Evolutionary conservation across 73 alveolate genomes (phyloP), one percentile per base, ranked within the genome.

Genomic region (Paramecium sonneborni): DNA sequence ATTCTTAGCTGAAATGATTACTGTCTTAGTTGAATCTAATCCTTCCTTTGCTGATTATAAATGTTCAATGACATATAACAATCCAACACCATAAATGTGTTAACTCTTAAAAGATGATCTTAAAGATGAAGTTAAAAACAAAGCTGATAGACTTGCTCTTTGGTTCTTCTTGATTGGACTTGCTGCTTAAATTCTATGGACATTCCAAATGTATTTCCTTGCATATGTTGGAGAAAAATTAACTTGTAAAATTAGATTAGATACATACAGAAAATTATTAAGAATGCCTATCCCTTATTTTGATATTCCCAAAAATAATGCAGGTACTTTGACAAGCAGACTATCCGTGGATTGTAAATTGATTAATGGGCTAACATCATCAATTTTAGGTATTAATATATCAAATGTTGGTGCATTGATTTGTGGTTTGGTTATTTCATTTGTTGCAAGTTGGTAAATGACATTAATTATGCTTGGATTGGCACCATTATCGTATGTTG

Each of bases 221-320:
- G 96, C 96, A 5, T 86, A 74, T 56, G 93, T 94, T 21, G 98
- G 97, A 8, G 97, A 96, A 70, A 92, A 87, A 62, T 79, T 97
- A 46, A 93, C 98, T 1, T 57, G 93, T 56, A 94, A 94, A 55
- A 69, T 95, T 32, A 93, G 99, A 92, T 88, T 94, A 70, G 95
- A 93, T 79, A 57, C 95, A 10, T 92, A 94, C 39, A 41, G 94
- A 84, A 92, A 89, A 82, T 92, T 96, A 79, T 92, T 97, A 38
- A 91, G 94, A 85, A 95, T 95, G 93, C 97, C 95, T 39, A 93
- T 96, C 58, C 94, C 97, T 6, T 97, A 95, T 96, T 97, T 94
- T 93, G 99, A 97, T 79, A 94, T 89, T 5, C 95, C 93, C 21
- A 96, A 95, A 35, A 96, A 96, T 84, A 86, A 97, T 52, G 96